These are phyloP conservation scores for Pestalotiopsis sp. DNA, from an alignment of 2,329 filamentous ascomycete genomes.

Conservation along the genomic window DNA sequence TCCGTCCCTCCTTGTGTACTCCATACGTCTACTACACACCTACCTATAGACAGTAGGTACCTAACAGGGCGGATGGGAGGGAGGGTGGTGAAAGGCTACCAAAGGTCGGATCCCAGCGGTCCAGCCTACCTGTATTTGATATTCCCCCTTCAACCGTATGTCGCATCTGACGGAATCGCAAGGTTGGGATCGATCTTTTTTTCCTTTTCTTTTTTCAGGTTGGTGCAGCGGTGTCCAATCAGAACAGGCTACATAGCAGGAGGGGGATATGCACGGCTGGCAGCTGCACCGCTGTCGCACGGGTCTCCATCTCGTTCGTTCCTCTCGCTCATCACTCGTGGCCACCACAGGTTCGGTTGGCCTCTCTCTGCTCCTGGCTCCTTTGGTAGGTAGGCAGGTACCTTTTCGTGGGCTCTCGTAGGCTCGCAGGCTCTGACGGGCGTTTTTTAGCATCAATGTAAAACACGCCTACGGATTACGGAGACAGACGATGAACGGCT, in stretches of 20 bases:
- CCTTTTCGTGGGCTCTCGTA: background rate
- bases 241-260: background rate
- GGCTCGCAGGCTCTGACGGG: conserved; percentile 11
- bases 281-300: conserved; percentile 7
- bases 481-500: conserved; percentile 9
- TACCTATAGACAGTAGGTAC: too few relatives aligned
- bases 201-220: conserved; percentile 1
- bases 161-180: conserved; percentile 10
- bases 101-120: background rate
- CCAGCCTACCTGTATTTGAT: background rate
- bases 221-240: conserved; percentile 13
- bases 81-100: background rate
- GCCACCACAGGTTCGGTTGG: background rate
- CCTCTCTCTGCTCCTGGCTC: background rate
- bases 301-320: background rate
- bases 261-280: conserved; percentile 3
- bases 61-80: background rate
- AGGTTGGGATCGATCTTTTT: conserved; percentile 1
- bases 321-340: background rate
- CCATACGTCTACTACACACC: background rate
- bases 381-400: background rate
- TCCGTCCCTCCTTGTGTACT: background rate
- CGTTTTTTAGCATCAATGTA: conserved; percentile 36
- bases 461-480: conserved; percentile 36
- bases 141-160: background rate